Base-by-base conservation (phyloP, 768 basidiomycete genomes). In the Fomitopsis pulvina region DNA sequence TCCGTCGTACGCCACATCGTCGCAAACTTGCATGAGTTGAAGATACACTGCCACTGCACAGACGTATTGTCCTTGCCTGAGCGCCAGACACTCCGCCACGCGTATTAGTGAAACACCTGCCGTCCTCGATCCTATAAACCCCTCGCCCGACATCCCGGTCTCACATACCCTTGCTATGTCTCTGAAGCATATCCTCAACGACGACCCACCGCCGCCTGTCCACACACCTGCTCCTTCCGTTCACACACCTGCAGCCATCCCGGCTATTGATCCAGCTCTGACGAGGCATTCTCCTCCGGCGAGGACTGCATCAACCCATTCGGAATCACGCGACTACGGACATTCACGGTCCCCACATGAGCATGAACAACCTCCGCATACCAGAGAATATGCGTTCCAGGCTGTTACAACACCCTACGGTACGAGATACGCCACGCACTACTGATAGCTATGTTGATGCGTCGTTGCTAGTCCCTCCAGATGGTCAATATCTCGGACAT, bases 121-220 rank as follows among this genome's bases (percentile, higher is more conserved):
- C 34, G 34, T 5, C 34, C 7, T 18, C 18, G 34, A 12, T 37
- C 34, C 14, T 18, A 37, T 37, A 37, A 37, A 37, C 14, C 34
- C 34, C 14, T 41, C 41, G 41, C 25, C 29, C n/a, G 37, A 16
- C 12, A 24, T 38, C 16, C 18, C 38, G 8, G 3, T 18, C 14
- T 37, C 37, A 4, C 11, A 48, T 32, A 14, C 27, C 38, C 26
- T 22, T 26, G 47, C 52, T 66, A 89, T 89, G 86, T 88, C 87
- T 45, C 79, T 89, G 65, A 81, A 80, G 59, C 76, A 80, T 57
- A 88, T 89, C 54, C 80, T 89, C 68, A 89, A 89, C 69, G 80
- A 87, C 69, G 81, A 85, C 56, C 76, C 83, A 38, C 29, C 45
- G 18, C 59, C 63, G 12, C 66, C 60, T 22, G 44, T 47, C 30